Evolutionary conservation across 2,329 filamentous ascomycete genomes (phyloP).

Genomic region (Xylariaceae sp.): DNA sequence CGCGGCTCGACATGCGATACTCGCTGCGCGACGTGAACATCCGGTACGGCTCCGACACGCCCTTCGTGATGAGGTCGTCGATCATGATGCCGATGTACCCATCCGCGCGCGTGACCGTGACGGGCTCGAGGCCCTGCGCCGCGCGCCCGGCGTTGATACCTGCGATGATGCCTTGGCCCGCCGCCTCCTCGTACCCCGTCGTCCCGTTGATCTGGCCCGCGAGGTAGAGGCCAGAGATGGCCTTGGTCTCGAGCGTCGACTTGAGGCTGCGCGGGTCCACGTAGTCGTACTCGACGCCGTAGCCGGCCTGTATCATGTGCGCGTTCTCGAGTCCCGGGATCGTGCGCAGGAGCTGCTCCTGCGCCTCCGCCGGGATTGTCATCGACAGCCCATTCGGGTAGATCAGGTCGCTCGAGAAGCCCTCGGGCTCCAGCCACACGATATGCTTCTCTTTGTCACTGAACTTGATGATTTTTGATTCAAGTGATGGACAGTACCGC

Average conservation of each 20-base stretch:
- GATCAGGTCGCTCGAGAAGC: constrained; percentile 85
- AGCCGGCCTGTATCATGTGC: constrained; percentile 91
- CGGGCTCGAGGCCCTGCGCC: constrained; percentile 67
- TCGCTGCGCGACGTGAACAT: constrained; percentile 98
- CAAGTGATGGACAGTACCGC: constrained; percentile 92
- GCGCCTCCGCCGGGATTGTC: constrained; percentile 89
- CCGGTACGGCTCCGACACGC: constrained; percentile 93
- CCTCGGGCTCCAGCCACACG: constrained; percentile 97
- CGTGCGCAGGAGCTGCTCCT: constrained; percentile 83
- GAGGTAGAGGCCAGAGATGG: constrained; percentile 85
- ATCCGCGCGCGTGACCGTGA: constrained; percentile 80
- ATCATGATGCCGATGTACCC: constrained; percentile 99
- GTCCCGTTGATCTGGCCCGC: constrained; percentile 98
- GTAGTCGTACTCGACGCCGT: constrained; percentile 98
- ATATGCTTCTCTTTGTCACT: constrained; percentile 81
- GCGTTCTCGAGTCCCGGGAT: constrained; percentile 89
- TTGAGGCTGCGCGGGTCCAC: constrained; percentile 89
- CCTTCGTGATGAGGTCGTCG: constrained; percentile 95
- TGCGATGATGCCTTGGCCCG: constrained; percentile 89
- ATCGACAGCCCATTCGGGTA: constrained; percentile 98
- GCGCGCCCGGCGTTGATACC: constrained; percentile 93
- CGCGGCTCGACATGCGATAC: constrained; percentile 89
- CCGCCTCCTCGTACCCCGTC: constrained; percentile 96
- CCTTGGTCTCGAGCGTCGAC: constrained; percentile 92
- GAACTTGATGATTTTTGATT: constrained; percentile 93